Base-by-base conservation (phyloP, 768 basidiomycete species). In the Boletus vinaceobasis region DNA sequence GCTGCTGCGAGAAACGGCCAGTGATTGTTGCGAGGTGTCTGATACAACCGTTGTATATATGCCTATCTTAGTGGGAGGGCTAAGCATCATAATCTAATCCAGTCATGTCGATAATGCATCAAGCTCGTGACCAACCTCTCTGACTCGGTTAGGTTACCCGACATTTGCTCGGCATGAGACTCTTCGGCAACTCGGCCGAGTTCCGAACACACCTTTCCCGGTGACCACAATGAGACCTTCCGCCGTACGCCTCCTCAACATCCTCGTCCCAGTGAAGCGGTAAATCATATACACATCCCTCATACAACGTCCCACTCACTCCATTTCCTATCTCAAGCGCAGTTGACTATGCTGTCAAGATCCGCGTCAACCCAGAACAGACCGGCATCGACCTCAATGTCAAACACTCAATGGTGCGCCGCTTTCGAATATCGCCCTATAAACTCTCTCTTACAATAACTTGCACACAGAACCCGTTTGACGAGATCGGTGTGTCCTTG, bases 301-400 rank as follows among this genome's bases (percentile, higher is more conserved):
- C 11, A 4, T 19, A n/a, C 15, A 15, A 27, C 6, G 17, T 7
- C 21, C 29, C 1, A 13, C 52, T 65, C 44, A 65, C 21, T 10
- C 44, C 5, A 19, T 27, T 15, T 52, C 11, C n/a, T 15, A 8
- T 43, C 4, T 13, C 21, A 48, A 97, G 92, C 59, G 86, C 90
- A 48, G 89, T 99, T 48, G 97, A 98, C 76, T 99, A 91, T 84
- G 89, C 93, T 4, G 93, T 96, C 74, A 98, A 98, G 80, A 97
- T 99, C 75, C 90, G 96, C 48, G 93, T 99, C 47, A 96, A 96
- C 69, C 83, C 93, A 7, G 86, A 89, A 60, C 93, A 97, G 67
- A 97, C 93, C 35, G 97, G 94, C 14, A 85, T 99, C 39, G 96
- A 99, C 77, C 87, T 90, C 52, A 93, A 88, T 71, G 96, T 97